Base-by-base conservation (phyloP, 2,329 filamentous ascomycete species). In the Dendrostoma leiphaemia region DNA sequence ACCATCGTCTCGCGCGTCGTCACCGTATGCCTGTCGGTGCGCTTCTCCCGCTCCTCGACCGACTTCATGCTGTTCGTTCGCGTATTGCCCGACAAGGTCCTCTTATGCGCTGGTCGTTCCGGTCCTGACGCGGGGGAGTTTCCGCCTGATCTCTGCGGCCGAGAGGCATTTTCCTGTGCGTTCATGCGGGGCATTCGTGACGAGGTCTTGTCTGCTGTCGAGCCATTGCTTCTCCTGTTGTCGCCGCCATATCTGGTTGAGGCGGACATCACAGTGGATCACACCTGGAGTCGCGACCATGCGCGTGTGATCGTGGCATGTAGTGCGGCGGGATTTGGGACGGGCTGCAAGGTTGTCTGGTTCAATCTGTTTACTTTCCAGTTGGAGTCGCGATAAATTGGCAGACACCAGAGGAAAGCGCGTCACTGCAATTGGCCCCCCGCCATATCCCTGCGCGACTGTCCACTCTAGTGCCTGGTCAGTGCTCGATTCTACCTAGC, bases 1-100 rank as follows among this genome's bases (percentile, higher is more conserved):
- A 83, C 77, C 52, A 85, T 66, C 51, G 82, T 83, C 64, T 91
- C 87, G 54, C 82, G 74, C 21, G 83, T 85, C 43, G 83, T 83
- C 56, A 85, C 77, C 51, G 82, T 65, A 63, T 77, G 65, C 64
- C 74, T 76, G 68, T 86, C 84, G 7, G 79, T 84, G 64, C 80
- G 74, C 59, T 82, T 71, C 65, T 83, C 78, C 58, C 82, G 71
- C 65, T 83, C 78, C 59, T 83, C 79, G 54, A 72, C 69, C 29
- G 74, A 67, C 38, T 67, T 69, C 60, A 76, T 74, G 65, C 74
- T 80, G 17, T 69, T 67, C 3, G 77, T 71, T 48, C 83, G 74
- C 2, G 80, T 77, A 56, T 82, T 81, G 10, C 79, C 79, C 13
- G 84, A 86, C 2, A 80, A 73, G 17, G 76, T 75, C 51, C 82